Percentiles rank a stretch among this genome's conserved stretches.
Evolutionary conservation across 192 early-diverging fungal genomes (phyloP).

Genomic region (Coemansia sp.): DNA sequence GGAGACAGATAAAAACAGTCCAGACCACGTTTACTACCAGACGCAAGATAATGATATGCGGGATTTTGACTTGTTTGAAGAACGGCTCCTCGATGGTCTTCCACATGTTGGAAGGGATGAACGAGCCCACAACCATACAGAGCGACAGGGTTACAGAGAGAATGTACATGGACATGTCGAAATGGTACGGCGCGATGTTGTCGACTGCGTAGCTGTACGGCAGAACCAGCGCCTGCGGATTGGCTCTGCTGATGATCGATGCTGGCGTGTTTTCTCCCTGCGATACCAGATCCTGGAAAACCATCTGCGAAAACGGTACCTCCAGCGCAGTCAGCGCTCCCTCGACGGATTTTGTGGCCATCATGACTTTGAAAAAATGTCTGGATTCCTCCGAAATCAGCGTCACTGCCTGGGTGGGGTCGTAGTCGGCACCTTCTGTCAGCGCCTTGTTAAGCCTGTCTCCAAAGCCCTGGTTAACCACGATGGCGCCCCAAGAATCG

Average conservation of each 20-base stretch:
- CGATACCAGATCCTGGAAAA: conserved; percentile 13
- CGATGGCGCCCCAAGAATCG: conserved; percentile 38
- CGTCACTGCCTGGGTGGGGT: conserved; percentile 28
- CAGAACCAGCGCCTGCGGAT: conserved; percentile 33
- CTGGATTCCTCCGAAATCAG: conserved; percentile 46
- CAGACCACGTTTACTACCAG: conserved; percentile 34
- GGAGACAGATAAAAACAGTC: conserved; percentile 33
- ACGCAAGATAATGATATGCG: conserved; percentile 35
- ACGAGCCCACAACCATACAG: conserved; percentile 46
- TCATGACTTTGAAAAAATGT: conserved; percentile 42
- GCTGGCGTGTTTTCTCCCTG: conserved; percentile 10
- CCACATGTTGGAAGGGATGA: conserved; percentile 58
- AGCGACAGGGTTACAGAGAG: conserved; percentile 47
- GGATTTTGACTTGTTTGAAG: conserved; percentile 34
- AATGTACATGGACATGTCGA: conserved; percentile 50
- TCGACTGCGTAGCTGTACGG: conserved; percentile 43
- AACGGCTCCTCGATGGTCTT: conserved; percentile 54
- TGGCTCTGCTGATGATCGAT: conserved; percentile 20
- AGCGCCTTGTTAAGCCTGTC: conserved; percentile 23
- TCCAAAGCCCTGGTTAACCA: conserved; percentile 52
- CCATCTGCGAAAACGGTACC: conserved; percentile 23
- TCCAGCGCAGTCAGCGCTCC: conserved; percentile 24
- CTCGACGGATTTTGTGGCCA: conserved; percentile 12
- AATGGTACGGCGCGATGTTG: conserved; percentile 52
- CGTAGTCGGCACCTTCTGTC: conserved; percentile 25